phyloP scores from a whole-genome alignment of 2,329 filamentous ascomycete species.

The Cytospora mali region DNA sequence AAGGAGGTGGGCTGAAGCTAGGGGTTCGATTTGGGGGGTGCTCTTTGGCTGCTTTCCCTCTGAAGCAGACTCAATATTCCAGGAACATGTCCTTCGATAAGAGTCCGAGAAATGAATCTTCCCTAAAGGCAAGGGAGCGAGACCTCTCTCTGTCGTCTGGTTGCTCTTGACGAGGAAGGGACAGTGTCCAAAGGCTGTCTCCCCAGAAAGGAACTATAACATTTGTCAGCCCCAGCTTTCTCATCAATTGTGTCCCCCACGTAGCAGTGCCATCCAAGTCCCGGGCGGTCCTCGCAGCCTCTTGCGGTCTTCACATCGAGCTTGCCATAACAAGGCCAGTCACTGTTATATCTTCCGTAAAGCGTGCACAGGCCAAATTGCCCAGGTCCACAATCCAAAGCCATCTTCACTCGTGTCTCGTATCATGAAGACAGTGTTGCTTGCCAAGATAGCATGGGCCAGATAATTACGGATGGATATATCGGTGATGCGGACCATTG shows the following conservation, averaged over 20 bases:
- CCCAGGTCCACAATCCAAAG: background rate
- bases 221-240: background rate
- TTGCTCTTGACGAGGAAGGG: background rate
- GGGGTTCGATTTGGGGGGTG: conserved; percentile 13
- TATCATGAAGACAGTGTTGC: background rate
- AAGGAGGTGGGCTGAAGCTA: conserved; percentile 2
- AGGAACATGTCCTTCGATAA: background rate
- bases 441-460: background rate
- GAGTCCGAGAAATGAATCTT: background rate
- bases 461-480: background rate
- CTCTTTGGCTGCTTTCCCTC: background rate
- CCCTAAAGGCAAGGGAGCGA: background rate
- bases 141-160: background rate
- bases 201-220: background rate
- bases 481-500: background rate
- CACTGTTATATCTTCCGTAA: background rate
- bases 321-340: background rate
- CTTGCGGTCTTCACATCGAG: background rate
- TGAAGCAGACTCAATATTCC: background rate
- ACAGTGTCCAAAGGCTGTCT: background rate
- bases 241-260: background rate
- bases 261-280: background rate
- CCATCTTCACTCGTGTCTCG: background rate
- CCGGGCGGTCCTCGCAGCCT: background rate
- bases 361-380: background rate